phyloP scores from a whole-genome alignment of 208 protist species.

The Wallacemonas sp. region DNA sequence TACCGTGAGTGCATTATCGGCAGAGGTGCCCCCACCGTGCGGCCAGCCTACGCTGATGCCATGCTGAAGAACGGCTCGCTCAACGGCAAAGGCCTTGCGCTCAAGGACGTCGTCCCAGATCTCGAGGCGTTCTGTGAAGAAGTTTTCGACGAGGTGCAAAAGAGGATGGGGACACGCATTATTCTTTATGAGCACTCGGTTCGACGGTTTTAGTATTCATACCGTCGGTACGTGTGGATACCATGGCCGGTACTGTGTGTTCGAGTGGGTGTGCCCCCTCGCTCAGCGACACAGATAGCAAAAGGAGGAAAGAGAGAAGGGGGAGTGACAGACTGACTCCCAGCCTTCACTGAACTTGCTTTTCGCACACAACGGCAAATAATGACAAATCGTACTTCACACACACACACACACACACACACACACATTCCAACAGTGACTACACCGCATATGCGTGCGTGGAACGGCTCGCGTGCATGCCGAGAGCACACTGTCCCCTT shows the following conservation, averaged over 20 bases:
- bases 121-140: conserved; percentile 30
- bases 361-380: too few species aligned
- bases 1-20: conserved; percentile 37
- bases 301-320: too few species aligned
- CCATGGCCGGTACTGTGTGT: too few species aligned
- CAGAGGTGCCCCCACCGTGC: conserved; percentile 7
- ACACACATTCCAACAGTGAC: too few species aligned
- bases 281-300: too few species aligned
- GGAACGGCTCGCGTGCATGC: too few species aligned
- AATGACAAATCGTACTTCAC: not conserved
- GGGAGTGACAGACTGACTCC: too few species aligned
- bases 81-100: conserved; percentile 24
- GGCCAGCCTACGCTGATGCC: conserved; percentile 45
- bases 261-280: too few species aligned
- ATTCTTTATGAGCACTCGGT: conserved; percentile 37
- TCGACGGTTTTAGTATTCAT: not conserved
- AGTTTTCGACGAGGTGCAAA: conserved; percentile 21
- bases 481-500: too few species aligned
- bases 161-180: conserved; percentile 29
- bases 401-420: not conserved
- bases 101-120: conserved; percentile 37
- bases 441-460: too few species aligned
- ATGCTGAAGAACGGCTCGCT: conserved; percentile 56
- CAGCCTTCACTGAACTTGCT: too few species aligned
- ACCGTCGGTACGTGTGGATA: not conserved